These are phyloP conservation scores for Amylocarpus encephaloides DNA, from an alignment of 2,329 filamentous ascomycete genomes.

Conservation along the genomic window DNA sequence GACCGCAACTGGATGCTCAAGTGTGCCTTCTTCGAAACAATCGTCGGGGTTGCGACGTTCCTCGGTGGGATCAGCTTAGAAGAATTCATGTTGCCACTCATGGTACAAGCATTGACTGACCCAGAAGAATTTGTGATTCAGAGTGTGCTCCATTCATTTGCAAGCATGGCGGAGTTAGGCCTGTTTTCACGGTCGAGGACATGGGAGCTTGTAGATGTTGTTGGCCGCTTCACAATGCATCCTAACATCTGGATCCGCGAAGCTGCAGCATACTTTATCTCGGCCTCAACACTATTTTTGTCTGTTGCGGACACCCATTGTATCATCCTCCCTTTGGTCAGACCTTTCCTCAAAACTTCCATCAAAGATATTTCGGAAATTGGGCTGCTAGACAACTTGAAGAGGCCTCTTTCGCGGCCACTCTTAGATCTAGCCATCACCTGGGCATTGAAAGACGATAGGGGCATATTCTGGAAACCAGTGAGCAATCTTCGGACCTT, in stretches of 20 bases:
- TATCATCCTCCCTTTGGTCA: slow-evolving; percentile 72
- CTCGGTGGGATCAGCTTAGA: slow-evolving; percentile 84
- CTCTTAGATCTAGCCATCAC: slow-evolving; percentile 79
- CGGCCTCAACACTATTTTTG: slow-evolving; percentile 67
- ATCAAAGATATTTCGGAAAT: slow-evolving; percentile 66
- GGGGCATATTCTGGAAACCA: slow-evolving; percentile 81
- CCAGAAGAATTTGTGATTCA: slow-evolving; percentile 92
- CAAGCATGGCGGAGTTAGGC: slow-evolving; percentile 81
- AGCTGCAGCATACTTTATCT: slow-evolving; percentile 76
- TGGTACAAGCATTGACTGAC: slow-evolving; percentile 91
- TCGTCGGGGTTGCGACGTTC: slow-evolving; percentile 87
- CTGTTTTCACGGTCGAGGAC: slow-evolving; percentile 77
- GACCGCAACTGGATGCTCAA: slow-evolving; percentile 95
- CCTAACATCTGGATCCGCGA: slow-evolving; percentile 95
- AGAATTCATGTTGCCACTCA: slow-evolving; percentile 90
- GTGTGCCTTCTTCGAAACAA: slow-evolving; percentile 92
- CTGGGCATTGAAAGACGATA: slow-evolving; percentile 79
- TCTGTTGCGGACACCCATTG: slow-evolving; percentile 77
- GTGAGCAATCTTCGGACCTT: slow-evolving; percentile 65
- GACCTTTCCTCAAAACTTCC: slow-evolving; percentile 72
- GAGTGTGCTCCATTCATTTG: slow-evolving; percentile 79
- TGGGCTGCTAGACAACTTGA: slow-evolving; percentile 72
- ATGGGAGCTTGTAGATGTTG: slow-evolving; percentile 81
- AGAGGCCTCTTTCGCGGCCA: slow-evolving; percentile 69
- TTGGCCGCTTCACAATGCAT: slow-evolving; percentile 82